Conservation (phyloP, 306 rosid genomes). For the Cucurbita moschata region DNA sequence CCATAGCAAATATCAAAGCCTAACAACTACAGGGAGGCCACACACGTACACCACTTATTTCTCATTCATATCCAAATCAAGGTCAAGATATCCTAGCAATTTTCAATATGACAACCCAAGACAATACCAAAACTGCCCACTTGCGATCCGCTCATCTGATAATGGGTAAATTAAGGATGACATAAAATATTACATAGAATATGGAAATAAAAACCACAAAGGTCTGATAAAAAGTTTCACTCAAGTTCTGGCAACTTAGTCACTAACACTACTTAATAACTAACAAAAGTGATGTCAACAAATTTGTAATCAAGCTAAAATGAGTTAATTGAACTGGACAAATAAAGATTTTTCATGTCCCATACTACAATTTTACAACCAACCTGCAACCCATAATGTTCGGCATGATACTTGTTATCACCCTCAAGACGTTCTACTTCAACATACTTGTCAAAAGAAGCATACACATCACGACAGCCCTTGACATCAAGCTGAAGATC, state of each 20-base stretch:
- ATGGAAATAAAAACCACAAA: not conserved
- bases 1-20: not conserved
- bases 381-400: conserved; percentile 94
- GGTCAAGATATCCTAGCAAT: not conserved
- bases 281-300: not conserved
- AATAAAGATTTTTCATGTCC: not conserved
- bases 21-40: not conserved
- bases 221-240: not conserved
- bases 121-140: not conserved
- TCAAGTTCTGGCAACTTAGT: not conserved
- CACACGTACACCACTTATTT: not conserved
- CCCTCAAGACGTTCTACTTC: conserved; percentile 98
- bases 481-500: conserved; percentile 99
- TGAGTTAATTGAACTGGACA: not conserved
- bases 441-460: conserved; percentile 95
- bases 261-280: not conserved
- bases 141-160: not conserved
- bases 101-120: not conserved
- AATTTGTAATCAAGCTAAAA: not conserved
- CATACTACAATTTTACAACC: not conserved
- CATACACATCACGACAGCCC: conserved; percentile 93
- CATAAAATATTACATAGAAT: not conserved
- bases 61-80: not conserved
- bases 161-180: not conserved
- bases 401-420: conserved; percentile 93